These are phyloP conservation scores for Magnolia changhungtana DNA, from an alignment of 164 flowering plant genomes.

Conservation along the genomic window DNA sequence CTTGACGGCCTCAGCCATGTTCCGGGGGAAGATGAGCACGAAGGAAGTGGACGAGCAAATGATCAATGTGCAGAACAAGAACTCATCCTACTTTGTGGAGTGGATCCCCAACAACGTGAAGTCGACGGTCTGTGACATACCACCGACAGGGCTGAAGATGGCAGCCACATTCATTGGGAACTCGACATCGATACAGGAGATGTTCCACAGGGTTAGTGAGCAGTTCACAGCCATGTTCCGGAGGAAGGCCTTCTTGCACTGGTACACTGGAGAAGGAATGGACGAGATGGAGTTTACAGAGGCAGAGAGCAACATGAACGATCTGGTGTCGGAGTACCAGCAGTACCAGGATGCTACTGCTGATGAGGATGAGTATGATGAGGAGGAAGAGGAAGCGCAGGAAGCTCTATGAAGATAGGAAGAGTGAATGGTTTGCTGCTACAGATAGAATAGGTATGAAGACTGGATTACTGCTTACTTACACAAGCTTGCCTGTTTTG, in stretches of 20 bases:
- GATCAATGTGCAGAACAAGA: slow-evolving; percentile 57
- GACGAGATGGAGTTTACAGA: slow-evolving; percentile 50
- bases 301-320: slow-evolving; percentile 50
- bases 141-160: slow-evolving; percentile 48
- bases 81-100: slow-evolving; percentile 50
- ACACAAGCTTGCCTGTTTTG: neutral
- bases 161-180: slow-evolving; percentile 50
- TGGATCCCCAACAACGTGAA: slow-evolving; percentile 58
- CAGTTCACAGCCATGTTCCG: slow-evolving; percentile 58
- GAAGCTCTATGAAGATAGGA: slow-evolving; percentile 5
- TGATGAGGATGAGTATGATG: slow-evolving; percentile 39
- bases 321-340: slow-evolving; percentile 48
- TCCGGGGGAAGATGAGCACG: slow-evolving; percentile 54
- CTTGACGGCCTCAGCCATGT: slow-evolving; percentile 25
- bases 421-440: too few species aligned
- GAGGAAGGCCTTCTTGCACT: slow-evolving; percentile 55
- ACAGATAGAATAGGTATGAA: neutral
- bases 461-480: neutral
- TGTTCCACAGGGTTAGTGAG: slow-evolving; percentile 53
- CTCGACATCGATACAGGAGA: slow-evolving; percentile 49
- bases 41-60: slow-evolving; percentile 48
- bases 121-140: slow-evolving; percentile 50
- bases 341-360: slow-evolving; percentile 54
- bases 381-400: slow-evolving; percentile 31
- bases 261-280: slow-evolving; percentile 53